Evolutionary conservation across 345 rosid species (phyloP).

Genomic region (Hibiscus tridactylites): DNA sequence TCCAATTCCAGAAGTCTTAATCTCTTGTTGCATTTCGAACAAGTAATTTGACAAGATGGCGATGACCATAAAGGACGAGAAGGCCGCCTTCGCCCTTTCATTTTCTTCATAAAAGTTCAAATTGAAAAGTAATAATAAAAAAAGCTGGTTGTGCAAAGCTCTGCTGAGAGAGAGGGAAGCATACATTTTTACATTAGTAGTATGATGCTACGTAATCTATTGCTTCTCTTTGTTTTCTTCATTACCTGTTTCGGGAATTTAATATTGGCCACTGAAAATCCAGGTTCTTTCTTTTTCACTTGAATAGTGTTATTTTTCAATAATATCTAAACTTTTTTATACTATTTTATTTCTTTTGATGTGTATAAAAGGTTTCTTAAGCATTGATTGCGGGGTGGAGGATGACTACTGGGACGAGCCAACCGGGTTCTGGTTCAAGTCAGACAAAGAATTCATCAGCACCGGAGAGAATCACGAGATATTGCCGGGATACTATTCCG

Average conservation of each 20-base stretch:
- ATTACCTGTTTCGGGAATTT: background rate
- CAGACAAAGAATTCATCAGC: slow-evolving; percentile 10
- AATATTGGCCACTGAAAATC: background rate
- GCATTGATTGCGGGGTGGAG: slow-evolving; percentile 16
- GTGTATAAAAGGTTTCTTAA: slow-evolving; percentile 10
- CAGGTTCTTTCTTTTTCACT: no score
- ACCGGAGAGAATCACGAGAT: background rate
- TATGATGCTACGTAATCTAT: background rate
- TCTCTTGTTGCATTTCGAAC: no score
- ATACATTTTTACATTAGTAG: no score
- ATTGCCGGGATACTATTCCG: background rate
- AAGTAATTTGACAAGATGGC: no score
- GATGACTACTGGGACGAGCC: background rate
- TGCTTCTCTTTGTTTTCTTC: background rate
- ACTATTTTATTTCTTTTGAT: background rate
- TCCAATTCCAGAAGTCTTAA: no score
- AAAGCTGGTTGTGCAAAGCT: background rate
- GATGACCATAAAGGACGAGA: no score
- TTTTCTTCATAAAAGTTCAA: no score
- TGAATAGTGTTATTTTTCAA: no score
- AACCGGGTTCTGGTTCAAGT: background rate
- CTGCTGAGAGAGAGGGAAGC: background rate
- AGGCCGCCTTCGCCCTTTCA: no score
- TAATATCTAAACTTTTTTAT: background rate
- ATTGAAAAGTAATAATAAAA: no score